A percentile compares a stretch with the other conserved stretches of the same genome.
phyloP scores from a whole-genome alignment of 192 early-diverging fungal species.

The Coemansia sp. region DNA sequence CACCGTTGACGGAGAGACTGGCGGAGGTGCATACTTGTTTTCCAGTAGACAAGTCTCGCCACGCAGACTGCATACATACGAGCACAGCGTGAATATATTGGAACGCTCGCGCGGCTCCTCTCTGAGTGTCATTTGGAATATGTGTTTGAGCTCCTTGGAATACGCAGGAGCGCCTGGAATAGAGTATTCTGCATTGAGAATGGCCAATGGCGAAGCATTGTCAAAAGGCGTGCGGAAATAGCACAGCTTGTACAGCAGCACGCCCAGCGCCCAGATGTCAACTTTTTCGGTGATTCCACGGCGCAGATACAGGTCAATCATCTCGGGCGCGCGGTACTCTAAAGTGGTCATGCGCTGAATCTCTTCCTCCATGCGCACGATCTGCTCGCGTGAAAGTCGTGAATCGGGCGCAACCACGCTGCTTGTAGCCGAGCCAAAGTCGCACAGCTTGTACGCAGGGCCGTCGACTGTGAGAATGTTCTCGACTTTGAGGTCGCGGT shows the following conservation, averaged over 20 bases:
- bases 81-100: constrained; percentile 79
- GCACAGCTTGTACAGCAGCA: constrained; percentile 93
- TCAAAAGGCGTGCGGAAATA: constrained; percentile 96
- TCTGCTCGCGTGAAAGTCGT: constrained; percentile 61
- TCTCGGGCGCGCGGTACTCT: constrained; percentile 94
- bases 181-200: constrained; percentile 81
- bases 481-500: constrained; percentile 86
- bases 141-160: constrained; percentile 54
- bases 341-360: constrained; percentile 86
- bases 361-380: constrained; percentile 83
- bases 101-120: constrained; percentile 74
- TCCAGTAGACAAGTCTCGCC: constrained; percentile 43
- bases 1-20: constrained; percentile 10
- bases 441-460: constrained; percentile 83
- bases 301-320: constrained; percentile 88
- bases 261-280: constrained; percentile 83
- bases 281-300: constrained; percentile 83
- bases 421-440: constrained; percentile 88
- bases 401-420: constrained; percentile 14
- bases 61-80: constrained; percentile 61
- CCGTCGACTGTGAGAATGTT: constrained; percentile 67
- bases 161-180: constrained; percentile 76
- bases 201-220: constrained; percentile 80
- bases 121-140: constrained; percentile 72
- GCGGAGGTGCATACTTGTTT: constrained; percentile 43